phyloP scores from a whole-genome alignment of 306 rosid genomes.

The Elaeagnus macrophylla region DNA sequence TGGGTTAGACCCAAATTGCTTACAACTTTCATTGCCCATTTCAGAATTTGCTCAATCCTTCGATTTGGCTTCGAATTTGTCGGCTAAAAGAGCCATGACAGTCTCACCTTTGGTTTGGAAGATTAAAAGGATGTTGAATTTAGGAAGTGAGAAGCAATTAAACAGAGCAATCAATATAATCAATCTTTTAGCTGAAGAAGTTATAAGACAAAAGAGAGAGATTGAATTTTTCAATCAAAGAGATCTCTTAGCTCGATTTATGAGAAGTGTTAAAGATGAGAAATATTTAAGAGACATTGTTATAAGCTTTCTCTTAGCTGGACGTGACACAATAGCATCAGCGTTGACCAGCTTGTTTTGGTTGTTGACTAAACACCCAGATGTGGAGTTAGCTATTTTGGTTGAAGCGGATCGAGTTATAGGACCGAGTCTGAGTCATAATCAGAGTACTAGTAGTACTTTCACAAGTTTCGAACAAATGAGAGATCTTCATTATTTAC shows the following conservation, averaged over 20 bases:
- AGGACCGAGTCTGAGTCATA: slow-evolving; percentile 11
- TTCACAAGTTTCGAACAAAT: slow-evolving; percentile 43
- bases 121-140: slow-evolving; percentile 45
- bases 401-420: slow-evolving; percentile 46
- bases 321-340: slow-evolving; percentile 77
- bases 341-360: slow-evolving; percentile 76
- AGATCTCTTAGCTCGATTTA: slow-evolving; percentile 69
- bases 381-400: slow-evolving; percentile 28
- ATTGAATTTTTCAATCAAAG: slow-evolving; percentile 29
- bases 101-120: slow-evolving; percentile 64
- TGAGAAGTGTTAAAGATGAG: slow-evolving; percentile 52
- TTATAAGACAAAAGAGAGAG: slow-evolving; percentile 42
- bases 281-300: slow-evolving; percentile 56
- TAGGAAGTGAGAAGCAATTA: slow-evolving; percentile 54
- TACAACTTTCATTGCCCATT: slow-evolving; percentile 47
- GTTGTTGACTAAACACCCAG: slow-evolving; percentile 43
- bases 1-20: slow-evolving; percentile 64
- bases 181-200: slow-evolving; percentile 49
- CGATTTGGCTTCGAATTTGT: slow-evolving; percentile 58
- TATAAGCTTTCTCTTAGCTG: slow-evolving; percentile 69
- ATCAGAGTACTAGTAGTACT: not conserved
- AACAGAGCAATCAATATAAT: slow-evolving; percentile 32
- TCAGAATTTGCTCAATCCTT: slow-evolving; percentile 58
- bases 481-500: slow-evolving; percentile 45
- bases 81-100: slow-evolving; percentile 75